These are phyloP conservation scores for Russula olivacea DNA, from an alignment of 768 basidiomycete genomes.

Conservation along the genomic window DNA sequence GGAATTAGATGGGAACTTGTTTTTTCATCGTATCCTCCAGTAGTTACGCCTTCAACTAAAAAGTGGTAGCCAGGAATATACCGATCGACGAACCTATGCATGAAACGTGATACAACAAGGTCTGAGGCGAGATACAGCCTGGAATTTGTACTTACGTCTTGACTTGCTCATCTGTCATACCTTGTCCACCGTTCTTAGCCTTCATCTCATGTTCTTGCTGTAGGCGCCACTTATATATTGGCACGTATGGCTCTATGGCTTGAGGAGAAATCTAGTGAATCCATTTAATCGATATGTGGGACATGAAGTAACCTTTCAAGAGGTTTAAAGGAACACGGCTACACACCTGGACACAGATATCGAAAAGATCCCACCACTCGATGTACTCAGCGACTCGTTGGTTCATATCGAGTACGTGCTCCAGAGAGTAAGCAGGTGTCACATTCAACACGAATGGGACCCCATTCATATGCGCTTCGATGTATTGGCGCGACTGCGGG, in stretches of 20 bases:
- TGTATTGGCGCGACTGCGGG: conserved; percentile 46
- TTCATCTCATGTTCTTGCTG: conserved; percentile 93
- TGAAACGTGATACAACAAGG: background rate
- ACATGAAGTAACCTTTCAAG: background rate
- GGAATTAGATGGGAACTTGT: conserved; percentile 26
- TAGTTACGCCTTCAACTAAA: conserved; percentile 56
- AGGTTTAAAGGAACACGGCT: background rate
- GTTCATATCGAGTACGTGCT: conserved; percentile 62
- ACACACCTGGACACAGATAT: conserved; percentile 70
- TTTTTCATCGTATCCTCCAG: conserved; percentile 29
- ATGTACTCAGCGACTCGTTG: conserved; percentile 52
- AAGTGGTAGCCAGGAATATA: conserved; percentile 94
- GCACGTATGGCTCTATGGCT: conserved; percentile 35
- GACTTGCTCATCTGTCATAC: conserved; percentile 82
- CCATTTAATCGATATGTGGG: background rate
- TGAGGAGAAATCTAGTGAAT: conserved; percentile 37
- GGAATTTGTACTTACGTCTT: conserved; percentile 36
- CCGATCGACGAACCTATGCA: conserved; percentile 73
- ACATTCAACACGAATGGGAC: conserved; percentile 32
- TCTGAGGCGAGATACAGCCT: background rate
- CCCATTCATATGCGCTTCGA: conserved; percentile 49
- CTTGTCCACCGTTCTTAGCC: conserved; percentile 69
- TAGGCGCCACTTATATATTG: conserved; percentile 83
- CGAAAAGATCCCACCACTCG: conserved; percentile 63
- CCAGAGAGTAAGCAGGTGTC: conserved; percentile 36